Evolutionary conservation across 2,329 filamentous ascomycete genomes (phyloP).

Genomic region (Aspergillus carbonarius): DNA sequence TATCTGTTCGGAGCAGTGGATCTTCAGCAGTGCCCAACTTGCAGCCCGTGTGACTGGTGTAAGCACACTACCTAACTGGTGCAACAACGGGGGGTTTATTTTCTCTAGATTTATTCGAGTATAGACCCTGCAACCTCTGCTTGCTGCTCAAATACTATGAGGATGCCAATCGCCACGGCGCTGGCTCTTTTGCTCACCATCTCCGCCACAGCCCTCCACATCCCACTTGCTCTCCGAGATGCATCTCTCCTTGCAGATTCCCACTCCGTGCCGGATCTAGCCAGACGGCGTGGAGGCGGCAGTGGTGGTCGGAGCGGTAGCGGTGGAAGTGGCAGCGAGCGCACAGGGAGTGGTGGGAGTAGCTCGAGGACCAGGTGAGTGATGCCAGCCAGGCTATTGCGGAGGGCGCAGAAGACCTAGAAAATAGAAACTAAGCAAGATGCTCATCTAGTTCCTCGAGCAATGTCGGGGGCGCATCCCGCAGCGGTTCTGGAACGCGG

Average conservation of each 20-base stretch:
- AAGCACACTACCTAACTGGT: too few species aligned
- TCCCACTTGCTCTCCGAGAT: constrained; percentile 26
- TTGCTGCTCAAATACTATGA: constrained; percentile 25
- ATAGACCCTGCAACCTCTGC: too few species aligned
- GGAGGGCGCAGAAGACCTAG: background rate
- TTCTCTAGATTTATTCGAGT: background rate
- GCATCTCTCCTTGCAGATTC: constrained; percentile 8
- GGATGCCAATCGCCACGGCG: constrained; percentile 27
- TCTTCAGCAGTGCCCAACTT: too few species aligned
- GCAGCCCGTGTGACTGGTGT: too few species aligned
- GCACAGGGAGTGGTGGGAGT: constrained; percentile 23
- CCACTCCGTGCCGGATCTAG: constrained; percentile 30
- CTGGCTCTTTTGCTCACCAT: constrained; percentile 32
- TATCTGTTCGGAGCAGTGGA: too few species aligned
- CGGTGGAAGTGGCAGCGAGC: constrained; percentile 20
- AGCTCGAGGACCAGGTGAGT: constrained; percentile 22
- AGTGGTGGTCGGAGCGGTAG: constrained; percentile 35
- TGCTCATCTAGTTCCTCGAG: constrained; percentile 19
- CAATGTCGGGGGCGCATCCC: constrained; percentile 33
- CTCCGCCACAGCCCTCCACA: constrained; percentile 28
- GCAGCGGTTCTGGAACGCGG: constrained; percentile 41
- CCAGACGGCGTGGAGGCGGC: constrained; percentile 53
- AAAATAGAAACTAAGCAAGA: too few species aligned
- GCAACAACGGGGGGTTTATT: background rate
- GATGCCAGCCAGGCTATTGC: background rate